These are phyloP conservation scores for Borealophlyctis nickersoniae DNA, from an alignment of 192 early-diverging fungal genomes.

Conservation along the genomic window DNA sequence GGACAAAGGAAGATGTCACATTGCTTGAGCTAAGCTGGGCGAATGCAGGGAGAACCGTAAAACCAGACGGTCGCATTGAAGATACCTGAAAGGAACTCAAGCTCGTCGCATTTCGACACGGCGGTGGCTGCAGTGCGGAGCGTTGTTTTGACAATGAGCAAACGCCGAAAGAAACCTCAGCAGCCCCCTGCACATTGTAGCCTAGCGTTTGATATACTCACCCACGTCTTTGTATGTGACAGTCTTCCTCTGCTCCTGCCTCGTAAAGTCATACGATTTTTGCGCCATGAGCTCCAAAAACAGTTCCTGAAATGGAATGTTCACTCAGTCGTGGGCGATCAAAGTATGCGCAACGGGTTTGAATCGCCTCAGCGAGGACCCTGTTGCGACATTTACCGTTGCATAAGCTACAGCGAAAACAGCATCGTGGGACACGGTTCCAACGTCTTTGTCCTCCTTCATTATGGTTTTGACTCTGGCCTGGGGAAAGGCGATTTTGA, in stretches of 20 bases:
- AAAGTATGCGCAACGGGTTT: no score
- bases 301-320: constrained; percentile 26
- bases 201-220: neutral
- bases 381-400: constrained; percentile 5
- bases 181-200: neutral
- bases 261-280: constrained; percentile 5
- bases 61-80: no score
- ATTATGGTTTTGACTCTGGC: constrained; percentile 30
- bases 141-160: neutral
- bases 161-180: neutral
- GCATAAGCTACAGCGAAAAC: constrained; percentile 24
- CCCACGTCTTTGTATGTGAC: constrained; percentile 19
- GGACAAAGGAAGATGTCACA: no score
- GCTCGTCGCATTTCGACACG: neutral
- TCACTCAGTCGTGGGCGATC: no score
- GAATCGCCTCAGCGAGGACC: no score
- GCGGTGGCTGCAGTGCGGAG: neutral
- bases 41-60: no score
- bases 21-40: no score
- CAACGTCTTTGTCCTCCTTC: constrained; percentile 20
- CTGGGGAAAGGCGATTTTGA: constrained; percentile 28
- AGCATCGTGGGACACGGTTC: constrained; percentile 8
- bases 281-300: constrained; percentile 23
- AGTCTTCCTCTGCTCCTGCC: constrained; percentile 11
- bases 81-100: neutral